These are phyloP conservation scores for Poa annua DNA, from an alignment of 176 grass and related monocot species.

Conservation along the genomic window DNA sequence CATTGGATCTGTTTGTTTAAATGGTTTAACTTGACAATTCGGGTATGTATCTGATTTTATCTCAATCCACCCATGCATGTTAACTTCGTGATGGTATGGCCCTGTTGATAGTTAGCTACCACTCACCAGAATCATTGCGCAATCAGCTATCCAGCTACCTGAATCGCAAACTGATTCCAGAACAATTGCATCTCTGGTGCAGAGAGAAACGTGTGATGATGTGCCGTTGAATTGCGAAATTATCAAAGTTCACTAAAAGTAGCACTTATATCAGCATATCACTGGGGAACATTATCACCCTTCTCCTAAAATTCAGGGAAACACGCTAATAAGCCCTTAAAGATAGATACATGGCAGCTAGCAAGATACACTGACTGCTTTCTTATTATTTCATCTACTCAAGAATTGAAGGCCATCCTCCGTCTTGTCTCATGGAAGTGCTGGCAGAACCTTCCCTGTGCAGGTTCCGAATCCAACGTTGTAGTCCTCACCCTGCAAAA, in stretches of 20 bases:
- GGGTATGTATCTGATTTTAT: not conserved
- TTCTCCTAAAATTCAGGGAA: not conserved
- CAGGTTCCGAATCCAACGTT: slow-evolving; percentile 90
- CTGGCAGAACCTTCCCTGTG: slow-evolving; percentile 70
- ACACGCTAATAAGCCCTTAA: not conserved
- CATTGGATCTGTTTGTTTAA: not conserved
- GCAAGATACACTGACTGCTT: not conserved
- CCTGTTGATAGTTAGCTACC: slow-evolving; percentile 7
- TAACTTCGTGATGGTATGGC: not conserved
- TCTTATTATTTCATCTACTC: slow-evolving; percentile 7
- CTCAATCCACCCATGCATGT: not conserved
- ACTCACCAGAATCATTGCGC: not conserved
- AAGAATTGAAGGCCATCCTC: not conserved
- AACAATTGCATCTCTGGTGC: not conserved
- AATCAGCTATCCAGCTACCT: not conserved
- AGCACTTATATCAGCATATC: not conserved
- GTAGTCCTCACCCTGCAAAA: slow-evolving; percentile 72
- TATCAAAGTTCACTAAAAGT: not conserved
- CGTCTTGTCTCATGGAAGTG: slow-evolving; percentile 54
- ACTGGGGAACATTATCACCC: not conserved
- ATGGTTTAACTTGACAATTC: not conserved
- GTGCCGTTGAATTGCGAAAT: not conserved
- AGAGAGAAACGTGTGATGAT: not conserved
- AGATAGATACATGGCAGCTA: slow-evolving; percentile 3
- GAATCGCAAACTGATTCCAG: not conserved